Evolutionary conservation across 805 yeast genomes (phyloP), one percentile per base, ranked within the genome.

Genomic region (Saturnispora gosingensis): DNA sequence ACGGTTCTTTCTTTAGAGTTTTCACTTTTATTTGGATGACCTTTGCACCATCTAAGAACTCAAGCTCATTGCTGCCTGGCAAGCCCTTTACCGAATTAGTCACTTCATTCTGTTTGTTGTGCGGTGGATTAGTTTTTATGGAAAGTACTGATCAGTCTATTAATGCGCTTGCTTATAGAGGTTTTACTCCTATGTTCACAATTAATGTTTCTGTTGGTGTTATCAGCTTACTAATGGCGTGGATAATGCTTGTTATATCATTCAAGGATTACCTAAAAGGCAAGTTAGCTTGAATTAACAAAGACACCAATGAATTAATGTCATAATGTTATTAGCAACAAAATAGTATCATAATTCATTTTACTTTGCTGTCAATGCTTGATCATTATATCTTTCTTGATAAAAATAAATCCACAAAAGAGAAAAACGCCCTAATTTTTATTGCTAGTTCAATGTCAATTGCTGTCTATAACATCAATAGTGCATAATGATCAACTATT

Each of bases 91-190:
- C 97, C 1, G 99, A 93, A 68, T 68, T 91, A 44, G 64, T 93
- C 35, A 80, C 84, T 0, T 73, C 90, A 15, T 90, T 91, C 69
- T 79, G 89, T 54, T 73, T 93, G 54, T 65, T 93, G 11, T 77
- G 87, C 56, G 99, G 99, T 45, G 99, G 99, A 9, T 67, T 86
- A 55, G 82, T 93, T 27, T 93, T 93, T 66, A 88, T 90, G 90
- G 88, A 88, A 66, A 82, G 93, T 51, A 86, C 95, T 43, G 91
- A 87, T 62, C 95, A 93, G 59, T 80, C 87, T 5, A 81, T 93
- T 32, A 81, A 79, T 59, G 90, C 88, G 20, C 74, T 89, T 70
- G 88, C 87, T 59, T 88, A 81, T 66, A 76, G 89, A 59, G 96
- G 96, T 3, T 73, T 82, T 54, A 87, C 93, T 28, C 73, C 83